Conservation (phyloP, 371 early-diverging fungal genomes). For the Rhizopus microsporus region DNA sequence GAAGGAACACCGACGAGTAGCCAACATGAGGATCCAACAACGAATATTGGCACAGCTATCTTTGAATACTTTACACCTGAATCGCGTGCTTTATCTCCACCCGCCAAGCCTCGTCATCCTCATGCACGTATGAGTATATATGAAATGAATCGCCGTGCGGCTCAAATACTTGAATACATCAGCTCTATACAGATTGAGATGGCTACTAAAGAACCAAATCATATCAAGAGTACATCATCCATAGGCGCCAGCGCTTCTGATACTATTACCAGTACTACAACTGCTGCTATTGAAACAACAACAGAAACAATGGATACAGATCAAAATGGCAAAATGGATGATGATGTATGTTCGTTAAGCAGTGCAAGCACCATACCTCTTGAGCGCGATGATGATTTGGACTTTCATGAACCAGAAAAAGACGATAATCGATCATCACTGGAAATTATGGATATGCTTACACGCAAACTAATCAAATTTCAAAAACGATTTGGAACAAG, state of each 20-base stretch:
- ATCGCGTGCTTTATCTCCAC: constrained; percentile 35
- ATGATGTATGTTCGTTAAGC: constrained; percentile 25
- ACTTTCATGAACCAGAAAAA: constrained; percentile 22
- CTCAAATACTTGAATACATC: constrained; percentile 60
- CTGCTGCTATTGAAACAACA: background rate
- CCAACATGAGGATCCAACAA: background rate
- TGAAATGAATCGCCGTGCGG: constrained; percentile 64
- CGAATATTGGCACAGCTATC: constrained; percentile 14
- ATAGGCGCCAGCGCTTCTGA: no score
- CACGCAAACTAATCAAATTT: constrained; percentile 44
- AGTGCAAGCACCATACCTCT: constrained; percentile 34
- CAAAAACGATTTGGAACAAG: constrained; percentile 45
- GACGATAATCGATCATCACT: constrained; percentile 28
- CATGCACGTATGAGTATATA: constrained; percentile 48
- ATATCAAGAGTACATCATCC: background rate
- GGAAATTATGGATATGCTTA: constrained; percentile 50
- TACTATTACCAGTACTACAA: background rate
- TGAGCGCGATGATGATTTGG: constrained; percentile 16
- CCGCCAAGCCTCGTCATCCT: constrained; percentile 50
- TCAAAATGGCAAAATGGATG: constrained; percentile 9
- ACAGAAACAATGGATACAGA: background rate
- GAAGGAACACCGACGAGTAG: constrained; percentile 8
- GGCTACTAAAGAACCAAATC: constrained; percentile 31
- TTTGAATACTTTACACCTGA: constrained; percentile 29
- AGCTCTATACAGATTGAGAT: constrained; percentile 56